These are phyloP conservation scores for Heterobasidion occidentale DNA, from an alignment of 1,284 basidiomycete genomes.

Conservation along the genomic window DNA sequence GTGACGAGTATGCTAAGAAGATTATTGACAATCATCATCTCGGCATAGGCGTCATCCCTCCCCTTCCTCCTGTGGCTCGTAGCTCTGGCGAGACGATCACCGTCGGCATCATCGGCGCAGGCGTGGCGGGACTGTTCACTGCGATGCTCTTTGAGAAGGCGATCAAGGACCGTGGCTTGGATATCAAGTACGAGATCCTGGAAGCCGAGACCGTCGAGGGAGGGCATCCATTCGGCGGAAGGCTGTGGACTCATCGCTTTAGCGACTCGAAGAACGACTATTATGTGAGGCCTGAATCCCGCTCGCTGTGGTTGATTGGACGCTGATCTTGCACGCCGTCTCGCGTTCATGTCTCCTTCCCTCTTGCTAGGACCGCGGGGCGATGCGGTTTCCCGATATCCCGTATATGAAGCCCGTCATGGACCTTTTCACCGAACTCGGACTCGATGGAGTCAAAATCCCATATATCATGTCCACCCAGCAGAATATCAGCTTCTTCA, in stretches of 20 bases:
- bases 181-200: background rate
- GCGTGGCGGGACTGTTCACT: background rate
- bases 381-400: background rate
- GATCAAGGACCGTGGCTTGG: background rate
- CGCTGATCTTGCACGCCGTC: too few species aligned
- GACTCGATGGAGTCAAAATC: background rate
- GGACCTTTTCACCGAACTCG: background rate
- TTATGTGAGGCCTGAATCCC: background rate
- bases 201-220: constrained; percentile 6
- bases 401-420: background rate
- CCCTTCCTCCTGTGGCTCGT: background rate
- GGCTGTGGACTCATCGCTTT: constrained; percentile 24
- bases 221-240: constrained; percentile 19
- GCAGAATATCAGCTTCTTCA: background rate
- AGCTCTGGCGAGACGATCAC: background rate
- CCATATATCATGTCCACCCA: background rate
- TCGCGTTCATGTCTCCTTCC: too few species aligned
- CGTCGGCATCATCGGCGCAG: background rate
- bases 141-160: background rate
- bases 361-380: background rate
- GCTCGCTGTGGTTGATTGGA: too few species aligned
- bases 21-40: background rate
- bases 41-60: background rate
- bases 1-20: background rate
- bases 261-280: constrained; percentile 5